These are phyloP conservation scores for Margaritispora aquatica DNA, from an alignment of 495 filamentous ascomycete genomes.

Conservation along the genomic window DNA sequence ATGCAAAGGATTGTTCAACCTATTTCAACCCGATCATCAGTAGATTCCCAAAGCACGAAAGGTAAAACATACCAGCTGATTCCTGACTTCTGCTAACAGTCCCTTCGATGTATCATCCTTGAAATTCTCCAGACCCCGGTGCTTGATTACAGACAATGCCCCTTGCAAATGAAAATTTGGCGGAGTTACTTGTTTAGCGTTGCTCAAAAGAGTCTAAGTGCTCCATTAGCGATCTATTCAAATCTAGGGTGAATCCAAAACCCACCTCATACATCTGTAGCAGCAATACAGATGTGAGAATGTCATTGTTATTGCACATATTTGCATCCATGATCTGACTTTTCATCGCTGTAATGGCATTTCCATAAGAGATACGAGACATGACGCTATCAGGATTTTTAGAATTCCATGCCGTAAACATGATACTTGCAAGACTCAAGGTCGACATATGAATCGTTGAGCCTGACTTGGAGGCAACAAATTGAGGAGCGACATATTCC, in stretches of 20 bases:
- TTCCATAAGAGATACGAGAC: slow-evolving; percentile 2
- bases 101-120: not conserved
- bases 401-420: slow-evolving; percentile 2
- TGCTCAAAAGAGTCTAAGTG: not conserved
- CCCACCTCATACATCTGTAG: slow-evolving; percentile 13
- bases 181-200: not conserved
- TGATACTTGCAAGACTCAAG: not conserved
- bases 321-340: not conserved
- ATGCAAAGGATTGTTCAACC: not conserved
- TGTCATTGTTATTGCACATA: not conserved
- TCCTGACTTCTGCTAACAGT: slow-evolving; percentile 1
- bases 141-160: slow-evolving; percentile 6
- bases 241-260: not conserved
- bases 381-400: not conserved
- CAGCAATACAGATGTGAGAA: slow-evolving; percentile 5
- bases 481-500: slow-evolving; percentile 1
- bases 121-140: slow-evolving; percentile 5
- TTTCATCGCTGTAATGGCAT: not conserved
- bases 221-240: not conserved
- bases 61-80: slow-evolving; percentile 3
- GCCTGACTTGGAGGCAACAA: not conserved
- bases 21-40: not conserved
- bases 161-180: slow-evolving; percentile 3
- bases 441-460: slow-evolving; percentile 4
- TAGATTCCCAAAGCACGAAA: not conserved